Conservation (phyloP, 306 rosid species). For the Glycine tomentella region DNA sequence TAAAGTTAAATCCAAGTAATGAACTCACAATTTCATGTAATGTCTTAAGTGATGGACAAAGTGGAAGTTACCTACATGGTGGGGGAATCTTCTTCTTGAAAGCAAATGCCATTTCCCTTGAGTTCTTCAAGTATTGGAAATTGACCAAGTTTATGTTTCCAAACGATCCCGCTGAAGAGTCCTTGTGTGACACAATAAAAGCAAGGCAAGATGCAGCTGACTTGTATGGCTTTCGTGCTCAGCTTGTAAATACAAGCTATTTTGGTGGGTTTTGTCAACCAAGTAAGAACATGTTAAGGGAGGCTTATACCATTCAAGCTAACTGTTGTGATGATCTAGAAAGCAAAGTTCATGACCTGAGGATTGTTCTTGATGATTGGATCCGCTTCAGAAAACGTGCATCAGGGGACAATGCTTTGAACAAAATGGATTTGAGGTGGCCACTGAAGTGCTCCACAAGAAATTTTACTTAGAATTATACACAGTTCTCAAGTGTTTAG, state of each 20-base stretch:
- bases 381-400: slow-evolving; percentile 35
- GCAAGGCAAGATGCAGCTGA: not conserved
- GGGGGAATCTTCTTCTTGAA: slow-evolving; percentile 58
- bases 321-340: slow-evolving; percentile 60
- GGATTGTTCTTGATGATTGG: slow-evolving; percentile 69
- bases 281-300: slow-evolving; percentile 33
- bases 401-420: slow-evolving; percentile 33
- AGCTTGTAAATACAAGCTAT: slow-evolving; percentile 29
- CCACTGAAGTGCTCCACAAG: slow-evolving; percentile 54
- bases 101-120: slow-evolving; percentile 45
- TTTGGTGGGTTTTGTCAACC: slow-evolving; percentile 63
- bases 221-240: slow-evolving; percentile 24
- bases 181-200: slow-evolving; percentile 49
- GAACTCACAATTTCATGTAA: slow-evolving; percentile 59
- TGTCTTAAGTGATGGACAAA: slow-evolving; percentile 2
- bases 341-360: slow-evolving; percentile 64
- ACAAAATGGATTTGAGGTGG: slow-evolving; percentile 47
- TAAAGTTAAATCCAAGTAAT: not conserved
- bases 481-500: slow-evolving; percentile 1
- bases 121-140: slow-evolving; percentile 54
- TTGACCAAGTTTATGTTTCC: slow-evolving; percentile 48
- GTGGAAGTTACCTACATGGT: slow-evolving; percentile 13
- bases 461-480: slow-evolving; percentile 3
- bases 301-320: slow-evolving; percentile 57
- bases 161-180: slow-evolving; percentile 22